Conservation (phyloP, 2,329 filamentous ascomycete species). For the Lecanicillium sp. region DNA sequence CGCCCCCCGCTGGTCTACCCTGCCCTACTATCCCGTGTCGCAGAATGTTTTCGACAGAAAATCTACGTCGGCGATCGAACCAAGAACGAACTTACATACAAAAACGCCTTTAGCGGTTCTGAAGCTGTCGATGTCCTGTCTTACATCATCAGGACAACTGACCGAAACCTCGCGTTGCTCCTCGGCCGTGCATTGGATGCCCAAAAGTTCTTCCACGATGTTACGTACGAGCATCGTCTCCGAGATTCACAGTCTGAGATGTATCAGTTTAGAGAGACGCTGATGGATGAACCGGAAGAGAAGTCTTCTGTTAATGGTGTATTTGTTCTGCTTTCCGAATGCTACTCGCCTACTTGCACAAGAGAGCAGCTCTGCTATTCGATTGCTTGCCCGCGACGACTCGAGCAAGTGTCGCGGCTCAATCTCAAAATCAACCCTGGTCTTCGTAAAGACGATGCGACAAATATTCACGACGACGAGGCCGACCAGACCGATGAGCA, state of each 20-base stretch:
- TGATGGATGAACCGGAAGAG: conserved; percentile 76
- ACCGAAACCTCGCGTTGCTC: conserved; percentile 86
- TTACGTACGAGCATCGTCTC: conserved; percentile 92
- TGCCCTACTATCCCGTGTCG: conserved; percentile 86
- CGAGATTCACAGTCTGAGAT: conserved; percentile 92
- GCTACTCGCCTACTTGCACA: conserved; percentile 96
- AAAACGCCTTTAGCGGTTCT: conserved; percentile 91
- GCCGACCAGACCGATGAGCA: conserved; percentile 83
- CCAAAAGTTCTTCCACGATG: conserved; percentile 98
- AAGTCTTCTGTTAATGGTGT: conserved; percentile 80
- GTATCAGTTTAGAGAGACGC: conserved; percentile 91
- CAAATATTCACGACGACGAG: conserved; percentile 68
- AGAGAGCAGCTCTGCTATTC: conserved; percentile 95
- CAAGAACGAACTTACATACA: conserved; percentile 96
- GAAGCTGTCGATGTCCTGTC: conserved; percentile 94
- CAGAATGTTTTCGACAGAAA: conserved; percentile 84
- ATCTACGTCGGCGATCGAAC: conserved; percentile 81
- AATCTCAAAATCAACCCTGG: conserved; percentile 92
- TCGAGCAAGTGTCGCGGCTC: conserved; percentile 90
- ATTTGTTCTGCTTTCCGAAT: conserved; percentile 92
- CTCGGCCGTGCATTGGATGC: conserved; percentile 89
- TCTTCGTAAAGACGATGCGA: conserved; percentile 59
- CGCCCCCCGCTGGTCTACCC: conserved; percentile 86
- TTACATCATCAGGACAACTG: conserved; percentile 95
- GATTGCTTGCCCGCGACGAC: conserved; percentile 85